Percentiles rank a stretch among this genome's conserved stretches.
phyloP scores from a whole-genome alignment of 2,329 filamentous ascomycete genomes.

The Neonectria punicea region DNA sequence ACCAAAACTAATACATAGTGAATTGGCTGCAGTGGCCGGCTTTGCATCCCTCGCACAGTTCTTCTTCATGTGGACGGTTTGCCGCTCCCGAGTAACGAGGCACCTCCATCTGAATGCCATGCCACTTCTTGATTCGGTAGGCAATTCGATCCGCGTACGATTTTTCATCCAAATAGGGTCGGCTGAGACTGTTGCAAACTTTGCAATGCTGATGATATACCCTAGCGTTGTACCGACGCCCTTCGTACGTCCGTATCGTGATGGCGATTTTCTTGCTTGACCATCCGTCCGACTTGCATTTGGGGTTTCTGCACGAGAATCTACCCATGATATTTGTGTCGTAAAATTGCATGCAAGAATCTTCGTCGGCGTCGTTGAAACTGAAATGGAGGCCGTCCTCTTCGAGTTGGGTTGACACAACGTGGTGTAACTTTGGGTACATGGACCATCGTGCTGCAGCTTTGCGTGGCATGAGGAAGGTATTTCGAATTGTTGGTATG shows the following conservation, averaged over 20 bases:
- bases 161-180: slow-evolving; percentile 39
- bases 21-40: slow-evolving; percentile 40
- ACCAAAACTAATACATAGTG: not conserved
- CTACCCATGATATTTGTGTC: slow-evolving; percentile 47
- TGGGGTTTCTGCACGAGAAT: slow-evolving; percentile 46
- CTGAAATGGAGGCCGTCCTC: slow-evolving; percentile 27
- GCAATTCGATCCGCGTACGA: slow-evolving; percentile 49
- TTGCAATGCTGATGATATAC: slow-evolving; percentile 52
- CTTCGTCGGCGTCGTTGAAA: slow-evolving; percentile 40
- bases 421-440: slow-evolving; percentile 30
- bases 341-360: slow-evolving; percentile 30
- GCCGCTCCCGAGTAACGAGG: not conserved
- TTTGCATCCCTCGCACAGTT: slow-evolving; percentile 52
- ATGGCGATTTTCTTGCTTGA: slow-evolving; percentile 48
- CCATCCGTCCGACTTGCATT: slow-evolving; percentile 43
- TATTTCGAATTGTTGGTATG: too few species aligned
- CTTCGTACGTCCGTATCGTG: slow-evolving; percentile 46
- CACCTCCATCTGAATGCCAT: slow-evolving; percentile 36
- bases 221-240: slow-evolving; percentile 47
- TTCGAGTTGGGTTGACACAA: slow-evolving; percentile 26
- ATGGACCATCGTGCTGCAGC: slow-evolving; percentile 30
- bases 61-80: slow-evolving; percentile 34
- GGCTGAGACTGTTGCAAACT: slow-evolving; percentile 42
- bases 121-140: slow-evolving; percentile 52
- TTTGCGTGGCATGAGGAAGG: slow-evolving; percentile 1